Evolutionary conservation across 306 rosid genomes (phyloP), one percentile per base, ranked within the genome.

Genomic region (Quercus alba): DNA sequence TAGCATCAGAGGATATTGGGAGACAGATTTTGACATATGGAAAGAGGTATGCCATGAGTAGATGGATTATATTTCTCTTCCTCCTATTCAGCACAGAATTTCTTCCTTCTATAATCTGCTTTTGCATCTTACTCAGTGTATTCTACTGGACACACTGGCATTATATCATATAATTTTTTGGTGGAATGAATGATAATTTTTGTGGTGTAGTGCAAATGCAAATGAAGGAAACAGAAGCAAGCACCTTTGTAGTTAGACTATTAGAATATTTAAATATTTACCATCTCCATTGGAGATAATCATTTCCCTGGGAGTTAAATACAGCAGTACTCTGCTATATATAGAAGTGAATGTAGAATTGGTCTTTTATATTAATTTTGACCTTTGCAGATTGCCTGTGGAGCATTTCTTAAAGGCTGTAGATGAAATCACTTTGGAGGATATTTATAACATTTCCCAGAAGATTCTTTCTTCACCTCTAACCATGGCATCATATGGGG

Each of bases 1-100:
- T 96, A 75, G 93, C 89, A 11, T 91, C 99, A 3, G 99, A 96
- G 77, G 99, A 96, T 82, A 91, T 96, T 4, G 99, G 99, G 26
- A 88, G 99, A 79, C 99, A 96, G 87, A 81, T 96, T 88, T 89
- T 93, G 91, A 96, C 99, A 33, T 93, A 91, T 5, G 97, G 99
- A 81, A 93, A 91, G 82, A 96, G 99, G 99, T 96, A 85, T 33
- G 69, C 72, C 12, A 76, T 70, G 86, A 72, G 54, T 63, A 20
- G 66, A 28, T 62, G 33, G 41, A 28, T 15, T 20, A 13, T 54
- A 52, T 9, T 70, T 68, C 62, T 4, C 7, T 25, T 73, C 1
- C 6, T 14, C 13, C 10, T 30, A 5, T 70, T 17, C 26, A 33
- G 46, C 75, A 44, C 69, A 33, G 30, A 56, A 67, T 12, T 25